Base-by-base conservation (phyloP, 306 rosid genomes). In the Vicia sativa region DNA sequence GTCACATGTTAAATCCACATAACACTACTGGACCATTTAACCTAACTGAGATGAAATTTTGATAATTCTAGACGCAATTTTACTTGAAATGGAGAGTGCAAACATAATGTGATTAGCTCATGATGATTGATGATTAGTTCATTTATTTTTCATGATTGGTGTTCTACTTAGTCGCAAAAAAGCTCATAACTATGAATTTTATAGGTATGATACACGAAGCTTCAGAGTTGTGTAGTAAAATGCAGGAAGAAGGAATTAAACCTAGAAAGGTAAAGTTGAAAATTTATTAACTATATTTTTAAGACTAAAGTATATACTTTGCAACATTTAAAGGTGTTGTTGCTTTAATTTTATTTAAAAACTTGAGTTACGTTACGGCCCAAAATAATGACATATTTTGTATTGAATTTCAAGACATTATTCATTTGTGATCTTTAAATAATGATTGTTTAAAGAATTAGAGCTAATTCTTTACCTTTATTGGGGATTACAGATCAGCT, bases 181-280 rank as follows among this genome's bases (percentile, higher is more conserved):
- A 61, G 34, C 62, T 38, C 7, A 18, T 70, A 38, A 11, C 54
- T 65, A 31, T 45, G 28, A 31, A 19, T 62, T 78, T 82, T 81
- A 79, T 58, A 90, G 97, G 97, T 70, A 84, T 79, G 87, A 74
- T 83, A 41, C 81, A 69, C 13, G 87, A 91, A 78, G 97, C 87
- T n/a, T n/a, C n/a, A n/a, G n/a, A n/a, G n/a, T n/a, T n/a, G n/a
- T n/a, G n/a, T n/a, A n/a, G n/a, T n/a, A n/a, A n/a, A n/a, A n/a
- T n/a, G n/a, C n/a, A n/a, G n/a, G n/a, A n/a, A n/a, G n/a, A n/a
- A n/a, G n/a, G n/a, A n/a, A n/a, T n/a, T n/a, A n/a, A n/a, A n/a
- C n/a, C n/a, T n/a, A n/a, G n/a, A n/a, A n/a, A n/a, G n/a, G n/a
- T n/a, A n/a, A n/a, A n/a, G n/a, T n/a, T n/a, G n/a, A n/a, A n/a